A percentile compares a stretch with the other conserved stretches of the same genome.
phyloP scores from a whole-genome alignment of 2,329 filamentous ascomycete genomes.

The Botrytis fragariae region DNA sequence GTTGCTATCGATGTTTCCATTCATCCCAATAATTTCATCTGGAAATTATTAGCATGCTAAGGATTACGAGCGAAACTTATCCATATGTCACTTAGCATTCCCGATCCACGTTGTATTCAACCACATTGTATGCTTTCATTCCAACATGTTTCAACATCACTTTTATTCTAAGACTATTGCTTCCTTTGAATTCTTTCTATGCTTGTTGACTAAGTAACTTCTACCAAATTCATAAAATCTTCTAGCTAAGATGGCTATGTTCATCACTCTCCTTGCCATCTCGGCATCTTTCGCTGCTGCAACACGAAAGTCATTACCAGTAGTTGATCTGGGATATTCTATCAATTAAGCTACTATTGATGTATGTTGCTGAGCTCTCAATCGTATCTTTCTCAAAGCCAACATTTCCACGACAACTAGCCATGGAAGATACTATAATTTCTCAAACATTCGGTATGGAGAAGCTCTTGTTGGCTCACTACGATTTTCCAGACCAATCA shows the following conservation, averaged over 20 bases:
- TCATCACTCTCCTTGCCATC: background rate
- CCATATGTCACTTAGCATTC: background rate
- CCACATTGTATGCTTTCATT: background rate
- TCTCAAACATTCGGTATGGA: constrained; percentile 46
- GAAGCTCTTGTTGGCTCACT: constrained; percentile 43
- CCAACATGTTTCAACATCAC: background rate
- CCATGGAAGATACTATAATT: constrained; percentile 39
- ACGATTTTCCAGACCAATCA: constrained; percentile 44
- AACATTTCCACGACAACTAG: background rate
- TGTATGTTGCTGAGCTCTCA: background rate
- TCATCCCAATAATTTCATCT: background rate
- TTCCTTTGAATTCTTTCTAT: too few relatives aligned
- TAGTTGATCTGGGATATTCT: constrained; percentile 36
- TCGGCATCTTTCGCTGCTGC: background rate
- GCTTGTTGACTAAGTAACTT: background rate
- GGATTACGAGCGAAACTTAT: background rate
- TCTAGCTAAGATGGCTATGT: background rate
- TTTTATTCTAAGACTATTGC: background rate
- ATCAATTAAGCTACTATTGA: constrained; percentile 35
- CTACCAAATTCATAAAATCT: background rate
- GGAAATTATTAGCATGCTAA: background rate
- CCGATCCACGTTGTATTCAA: background rate
- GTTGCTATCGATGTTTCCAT: background rate
- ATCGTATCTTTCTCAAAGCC: constrained; percentile 23
- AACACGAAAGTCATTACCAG: constrained; percentile 22